Base-by-base conservation (phyloP, 2,329 filamentous ascomycete genomes). In the Monilinia fructigena region DNA sequence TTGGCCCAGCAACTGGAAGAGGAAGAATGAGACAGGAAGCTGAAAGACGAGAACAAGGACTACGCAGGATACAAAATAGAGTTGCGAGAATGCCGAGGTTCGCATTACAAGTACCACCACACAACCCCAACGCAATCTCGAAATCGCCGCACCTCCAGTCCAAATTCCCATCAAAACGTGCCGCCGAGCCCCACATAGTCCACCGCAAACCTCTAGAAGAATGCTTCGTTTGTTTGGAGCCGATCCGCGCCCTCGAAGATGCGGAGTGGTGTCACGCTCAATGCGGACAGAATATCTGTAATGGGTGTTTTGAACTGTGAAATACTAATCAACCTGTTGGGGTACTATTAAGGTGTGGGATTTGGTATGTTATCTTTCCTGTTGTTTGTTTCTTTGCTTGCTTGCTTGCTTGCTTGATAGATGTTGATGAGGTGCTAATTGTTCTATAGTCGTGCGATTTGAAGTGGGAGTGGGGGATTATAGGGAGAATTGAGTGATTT, bases 251-350 rank as follows among this genome's bases (percentile, higher is more conserved):
- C 4, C 11, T 6, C 10, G 20, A 63, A 45, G 61, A 56, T 5
- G 50, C 38, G 2, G 20, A 45, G 6, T 63, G 61, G 50, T 63
- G 61, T 35, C 61, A 52, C 2, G 52, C 28, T 6, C 18, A 55
- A 31, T 63, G 61, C 26, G 61, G 61, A 11, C 40, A 56, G 26
- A 63, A 63, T 26, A 18, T 56, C 2, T 55, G 52, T 48, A 28
- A 47, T 14, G 38, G 5, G 14, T 63, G 50, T 35, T 47, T 63
- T 28, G 38, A 7, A 4, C 6, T 18, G 3, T 63, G 61, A 40
- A 8, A 6, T 35, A 26, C 1, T 26, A 55, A 11, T 35, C 38
- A 55, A 11, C 14, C 45, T 11, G 20, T 6, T 5, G 8, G 5
- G 26, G 18, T 10, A 20, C 7, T 10, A 2, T 55, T 45, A 6